phyloP scores from a whole-genome alignment of 2,329 filamentous ascomycete genomes.

The Aspergillus phoenicis region DNA sequence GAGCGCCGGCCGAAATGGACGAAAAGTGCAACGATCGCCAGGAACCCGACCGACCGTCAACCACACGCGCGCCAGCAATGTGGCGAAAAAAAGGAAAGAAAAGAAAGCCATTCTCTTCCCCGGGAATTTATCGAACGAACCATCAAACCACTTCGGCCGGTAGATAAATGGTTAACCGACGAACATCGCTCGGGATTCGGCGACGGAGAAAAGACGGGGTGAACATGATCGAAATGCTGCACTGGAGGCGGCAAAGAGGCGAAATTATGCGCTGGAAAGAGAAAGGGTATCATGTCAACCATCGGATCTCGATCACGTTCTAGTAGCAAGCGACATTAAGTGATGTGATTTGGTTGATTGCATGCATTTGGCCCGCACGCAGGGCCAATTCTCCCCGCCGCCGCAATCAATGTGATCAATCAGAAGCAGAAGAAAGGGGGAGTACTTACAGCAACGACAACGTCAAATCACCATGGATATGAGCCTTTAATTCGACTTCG shows the following conservation, averaged over 20 bases:
- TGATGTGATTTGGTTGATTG: neutral
- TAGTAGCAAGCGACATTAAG: neutral
- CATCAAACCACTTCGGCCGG: too few relatives aligned
- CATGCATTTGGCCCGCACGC: neutral
- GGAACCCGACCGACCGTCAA: neutral
- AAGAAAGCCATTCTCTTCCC: neutral
- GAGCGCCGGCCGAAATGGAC: neutral
- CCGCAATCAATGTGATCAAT: neutral
- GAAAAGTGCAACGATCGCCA: slow-evolving; percentile 1
- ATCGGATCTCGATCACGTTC: neutral
- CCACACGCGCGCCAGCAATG: neutral
- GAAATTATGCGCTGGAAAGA: neutral
- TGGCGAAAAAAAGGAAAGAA: neutral
- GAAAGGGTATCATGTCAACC: neutral
- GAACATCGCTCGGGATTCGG: too few relatives aligned
- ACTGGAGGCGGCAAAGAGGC: too few relatives aligned
- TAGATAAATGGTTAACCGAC: too few relatives aligned
- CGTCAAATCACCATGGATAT: slow-evolving; percentile 66
- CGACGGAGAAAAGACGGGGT: too few relatives aligned
- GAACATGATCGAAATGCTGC: too few relatives aligned
- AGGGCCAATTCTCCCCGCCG: neutral
- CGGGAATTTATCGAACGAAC: neutral
- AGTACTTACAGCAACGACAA: slow-evolving; percentile 51
- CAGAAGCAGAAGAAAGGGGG: slow-evolving; percentile 2
- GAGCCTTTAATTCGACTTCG: slow-evolving; percentile 66